These are phyloP conservation scores for Cyberlindnera samutprakarnensis DNA, from an alignment of 805 yeast genomes.

Conservation along the genomic window DNA sequence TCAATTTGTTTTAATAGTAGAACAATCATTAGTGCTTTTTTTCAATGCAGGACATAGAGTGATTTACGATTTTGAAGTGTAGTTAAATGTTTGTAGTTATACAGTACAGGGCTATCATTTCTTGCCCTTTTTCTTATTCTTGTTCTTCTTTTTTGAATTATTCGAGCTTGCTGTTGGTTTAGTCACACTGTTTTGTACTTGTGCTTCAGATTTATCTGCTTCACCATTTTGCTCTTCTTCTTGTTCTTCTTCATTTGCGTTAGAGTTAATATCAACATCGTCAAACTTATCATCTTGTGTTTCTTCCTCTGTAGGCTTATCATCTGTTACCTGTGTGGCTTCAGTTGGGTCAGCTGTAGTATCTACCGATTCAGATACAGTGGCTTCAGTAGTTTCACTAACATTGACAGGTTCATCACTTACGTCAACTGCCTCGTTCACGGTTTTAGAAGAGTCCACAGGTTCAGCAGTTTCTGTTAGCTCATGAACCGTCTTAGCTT, in stretches of 20 bases:
- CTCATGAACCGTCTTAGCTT: too few relatives aligned
- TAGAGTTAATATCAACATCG: slow-evolving; percentile 8
- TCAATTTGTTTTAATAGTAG: too few relatives aligned
- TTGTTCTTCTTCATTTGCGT: slow-evolving; percentile 1
- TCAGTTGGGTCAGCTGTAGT: not conserved
- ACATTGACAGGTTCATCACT: too few relatives aligned
- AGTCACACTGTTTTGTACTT: slow-evolving; percentile 3
- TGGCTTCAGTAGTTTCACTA: too few relatives aligned
- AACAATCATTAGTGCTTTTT: slow-evolving; percentile 1
- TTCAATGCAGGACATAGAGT: slow-evolving; percentile 16
- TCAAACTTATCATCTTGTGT: slow-evolving; percentile 7
- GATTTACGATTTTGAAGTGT: not conserved
- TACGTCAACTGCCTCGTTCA: too few relatives aligned
- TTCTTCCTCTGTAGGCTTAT: too few relatives aligned
- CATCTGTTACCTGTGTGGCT: slow-evolving; percentile 1
- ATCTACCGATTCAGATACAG: slow-evolving; percentile 1
- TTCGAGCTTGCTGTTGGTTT: slow-evolving; percentile 2
- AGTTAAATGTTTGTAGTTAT: not conserved
- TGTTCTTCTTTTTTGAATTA: slow-evolving; percentile 23
- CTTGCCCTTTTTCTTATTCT: slow-evolving; percentile 29
- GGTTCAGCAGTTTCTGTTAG: too few relatives aligned
- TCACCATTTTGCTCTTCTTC: slow-evolving; percentile 5
- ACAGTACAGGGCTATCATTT: slow-evolving; percentile 13
- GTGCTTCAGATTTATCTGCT: slow-evolving; percentile 4
- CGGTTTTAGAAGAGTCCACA: too few relatives aligned